phyloP scores from a whole-genome alignment of 2,329 filamentous ascomycete species.

The Incumbomyces lentus region DNA sequence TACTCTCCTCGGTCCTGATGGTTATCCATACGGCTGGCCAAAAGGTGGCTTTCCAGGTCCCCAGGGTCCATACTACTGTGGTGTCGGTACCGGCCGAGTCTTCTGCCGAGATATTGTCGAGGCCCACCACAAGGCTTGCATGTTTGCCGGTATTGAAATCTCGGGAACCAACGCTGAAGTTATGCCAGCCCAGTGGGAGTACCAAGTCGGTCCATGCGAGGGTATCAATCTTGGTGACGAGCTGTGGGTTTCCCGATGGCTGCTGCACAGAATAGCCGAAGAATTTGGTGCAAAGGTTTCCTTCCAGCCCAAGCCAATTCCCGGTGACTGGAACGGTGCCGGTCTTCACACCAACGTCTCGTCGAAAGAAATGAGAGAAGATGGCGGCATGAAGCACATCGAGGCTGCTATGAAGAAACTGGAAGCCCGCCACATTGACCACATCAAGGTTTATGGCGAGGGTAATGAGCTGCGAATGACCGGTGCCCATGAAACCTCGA shows the following conservation, averaged over 20 bases:
- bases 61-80: constrained; percentile 94
- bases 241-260: constrained; percentile 86
- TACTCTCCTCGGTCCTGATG: constrained; percentile 75
- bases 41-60: constrained; percentile 80
- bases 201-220: constrained; percentile 82
- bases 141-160: constrained; percentile 86
- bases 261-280: constrained; percentile 83
- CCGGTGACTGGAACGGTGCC: constrained; percentile 93
- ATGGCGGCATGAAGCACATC: constrained; percentile 93
- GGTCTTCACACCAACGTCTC: constrained; percentile 93
- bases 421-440: constrained; percentile 65
- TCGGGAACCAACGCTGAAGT: constrained; percentile 99
- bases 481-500: constrained; percentile 85
- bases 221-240: constrained; percentile 92
- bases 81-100: constrained; percentile 93
- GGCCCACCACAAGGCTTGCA: constrained; percentile 79
- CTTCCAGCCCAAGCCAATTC: constrained; percentile 89
- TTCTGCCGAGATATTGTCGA: constrained; percentile 97
- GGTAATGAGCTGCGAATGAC: constrained; percentile 93
- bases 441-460: constrained; percentile 89
- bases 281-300: constrained; percentile 96
- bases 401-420: constrained; percentile 78
- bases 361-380: constrained; percentile 73
- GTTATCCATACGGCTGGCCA: constrained; percentile 89
- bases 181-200: constrained; percentile 97